Conservation (phyloP, 2,329 filamentous ascomycete genomes). For the Fusarium euwallaceae region DNA sequence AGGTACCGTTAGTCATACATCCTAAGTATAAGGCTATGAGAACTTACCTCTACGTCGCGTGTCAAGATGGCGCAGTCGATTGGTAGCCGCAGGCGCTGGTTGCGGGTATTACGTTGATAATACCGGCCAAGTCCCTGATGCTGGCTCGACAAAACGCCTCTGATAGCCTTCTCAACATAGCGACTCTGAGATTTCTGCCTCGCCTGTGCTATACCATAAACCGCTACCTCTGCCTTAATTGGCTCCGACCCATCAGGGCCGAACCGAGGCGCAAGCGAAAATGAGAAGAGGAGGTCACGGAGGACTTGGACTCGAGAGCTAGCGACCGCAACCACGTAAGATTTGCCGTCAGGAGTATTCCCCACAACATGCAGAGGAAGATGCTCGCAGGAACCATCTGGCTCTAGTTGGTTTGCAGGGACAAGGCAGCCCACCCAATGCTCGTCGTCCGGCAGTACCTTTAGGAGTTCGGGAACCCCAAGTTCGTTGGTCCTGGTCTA, state of each 20-base stretch:
- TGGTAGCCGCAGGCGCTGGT: not conserved
- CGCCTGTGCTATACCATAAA: not conserved
- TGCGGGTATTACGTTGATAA: not conserved
- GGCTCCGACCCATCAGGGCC: not conserved
- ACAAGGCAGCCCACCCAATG: no score
- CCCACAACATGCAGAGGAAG: no score
- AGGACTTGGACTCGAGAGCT: not conserved
- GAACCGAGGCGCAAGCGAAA: not conserved
- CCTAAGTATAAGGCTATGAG: not conserved
- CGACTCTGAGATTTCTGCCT: not conserved
- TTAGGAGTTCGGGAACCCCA: not conserved
- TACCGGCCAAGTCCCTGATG: not conserved
- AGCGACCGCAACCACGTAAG: no score
- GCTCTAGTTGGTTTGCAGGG: no score
- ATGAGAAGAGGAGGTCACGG: not conserved
- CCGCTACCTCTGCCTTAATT: not conserved
- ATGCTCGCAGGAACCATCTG: no score
- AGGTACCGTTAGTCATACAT: not conserved
- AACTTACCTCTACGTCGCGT: not conserved
- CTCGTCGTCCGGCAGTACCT: no score
- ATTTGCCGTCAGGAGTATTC: no score
- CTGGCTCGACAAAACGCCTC: not conserved
- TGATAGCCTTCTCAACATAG: not conserved
- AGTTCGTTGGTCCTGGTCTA: not conserved
- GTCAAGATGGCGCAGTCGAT: not conserved